Percentiles rank a stretch among this genome's conserved stretches.
Conservation (phyloP, 371 early-diverging fungal genomes). For the Parasitella parasitica region DNA sequence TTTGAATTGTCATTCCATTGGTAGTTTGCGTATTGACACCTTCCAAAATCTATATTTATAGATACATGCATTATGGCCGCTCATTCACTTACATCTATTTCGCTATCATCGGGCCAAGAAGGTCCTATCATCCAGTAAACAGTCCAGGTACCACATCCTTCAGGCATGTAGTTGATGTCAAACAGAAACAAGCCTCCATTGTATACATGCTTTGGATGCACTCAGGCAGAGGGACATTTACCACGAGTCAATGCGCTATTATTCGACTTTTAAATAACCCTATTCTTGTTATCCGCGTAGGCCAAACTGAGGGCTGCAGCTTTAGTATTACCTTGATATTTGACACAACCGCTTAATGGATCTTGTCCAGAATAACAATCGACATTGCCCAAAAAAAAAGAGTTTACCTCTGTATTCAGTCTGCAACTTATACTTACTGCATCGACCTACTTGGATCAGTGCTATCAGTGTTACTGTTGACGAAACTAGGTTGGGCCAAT, state of each 20-base stretch:
- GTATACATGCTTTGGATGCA: conserved; percentile 12
- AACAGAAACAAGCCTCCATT: conserved; percentile 30
- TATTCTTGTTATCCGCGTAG: conserved; percentile 3
- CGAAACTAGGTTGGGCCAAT: neutral
- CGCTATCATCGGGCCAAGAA: conserved; percentile 35
- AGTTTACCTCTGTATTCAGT: neutral
- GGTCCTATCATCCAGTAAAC: conserved; percentile 39
- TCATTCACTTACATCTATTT: conserved; percentile 27
- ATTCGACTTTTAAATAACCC: conserved; percentile 15
- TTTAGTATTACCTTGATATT: conserved; percentile 30
- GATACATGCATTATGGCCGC: too few relatives aligned
- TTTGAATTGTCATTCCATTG: conserved; percentile 22
- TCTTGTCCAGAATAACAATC: conserved; percentile 35
- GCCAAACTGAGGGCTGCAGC: conserved; percentile 17
- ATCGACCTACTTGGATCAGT: too few relatives aligned
- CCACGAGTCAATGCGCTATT: conserved; percentile 9
- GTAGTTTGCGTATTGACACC: conserved; percentile 26
- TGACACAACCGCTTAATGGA: conserved; percentile 46
- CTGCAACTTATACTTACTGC: neutral
- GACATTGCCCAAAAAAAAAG: conserved; percentile 39
- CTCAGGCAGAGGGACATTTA: conserved; percentile 27
- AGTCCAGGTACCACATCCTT: conserved; percentile 42
- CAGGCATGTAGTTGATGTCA: conserved; percentile 38
- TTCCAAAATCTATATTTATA: conserved; percentile 13
- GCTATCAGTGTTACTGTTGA: neutral